These are phyloP conservation scores for Zygotorulaspora sp. DNA, from an alignment of 805 yeast genomes.

Conservation along the genomic window DNA sequence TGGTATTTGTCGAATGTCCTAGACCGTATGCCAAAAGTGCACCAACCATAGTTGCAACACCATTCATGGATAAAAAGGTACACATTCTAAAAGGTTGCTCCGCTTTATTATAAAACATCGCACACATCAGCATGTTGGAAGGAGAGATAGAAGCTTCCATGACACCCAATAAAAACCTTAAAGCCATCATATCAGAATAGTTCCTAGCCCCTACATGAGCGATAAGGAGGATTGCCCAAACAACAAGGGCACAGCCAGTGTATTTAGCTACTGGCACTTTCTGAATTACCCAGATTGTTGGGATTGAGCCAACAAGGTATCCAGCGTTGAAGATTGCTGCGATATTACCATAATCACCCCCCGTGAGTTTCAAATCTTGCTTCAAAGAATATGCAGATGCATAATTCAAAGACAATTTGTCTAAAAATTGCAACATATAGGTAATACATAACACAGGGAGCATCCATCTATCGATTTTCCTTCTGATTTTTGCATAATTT, in stretches of 20 bases:
- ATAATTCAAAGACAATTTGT: conserved; percentile 17
- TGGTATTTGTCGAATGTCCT: conserved; percentile 21
- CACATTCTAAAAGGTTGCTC: conserved; percentile 36
- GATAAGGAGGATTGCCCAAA: conserved; percentile 19
- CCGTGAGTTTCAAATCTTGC: conserved; percentile 37
- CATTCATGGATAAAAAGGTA: conserved; percentile 36
- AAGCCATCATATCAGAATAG: conserved; percentile 19
- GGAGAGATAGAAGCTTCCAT: conserved; percentile 34
- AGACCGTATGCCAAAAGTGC: conserved; percentile 29
- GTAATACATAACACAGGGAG: conserved; percentile 22
- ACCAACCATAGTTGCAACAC: conserved; percentile 28
- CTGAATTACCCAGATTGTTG: conserved; percentile 20
- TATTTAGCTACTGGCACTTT: conserved; percentile 29
- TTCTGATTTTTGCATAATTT: conserved; percentile 19
- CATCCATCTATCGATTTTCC: conserved; percentile 23
- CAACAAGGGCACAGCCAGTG: conserved; percentile 19
- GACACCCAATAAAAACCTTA: conserved; percentile 24
- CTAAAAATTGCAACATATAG: conserved; percentile 21
- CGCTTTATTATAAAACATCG: conserved; percentile 32
- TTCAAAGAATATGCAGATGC: conserved; percentile 24
- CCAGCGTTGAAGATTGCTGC: conserved; percentile 41
- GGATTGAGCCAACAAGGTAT: conserved; percentile 34
- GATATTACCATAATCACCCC: conserved; percentile 38
- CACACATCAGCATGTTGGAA: conserved; percentile 35
- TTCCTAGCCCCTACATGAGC: conserved; percentile 21